Conservation (phyloP, 192 early-diverging fungal species). For the Powellomyces hirtus region DNA sequence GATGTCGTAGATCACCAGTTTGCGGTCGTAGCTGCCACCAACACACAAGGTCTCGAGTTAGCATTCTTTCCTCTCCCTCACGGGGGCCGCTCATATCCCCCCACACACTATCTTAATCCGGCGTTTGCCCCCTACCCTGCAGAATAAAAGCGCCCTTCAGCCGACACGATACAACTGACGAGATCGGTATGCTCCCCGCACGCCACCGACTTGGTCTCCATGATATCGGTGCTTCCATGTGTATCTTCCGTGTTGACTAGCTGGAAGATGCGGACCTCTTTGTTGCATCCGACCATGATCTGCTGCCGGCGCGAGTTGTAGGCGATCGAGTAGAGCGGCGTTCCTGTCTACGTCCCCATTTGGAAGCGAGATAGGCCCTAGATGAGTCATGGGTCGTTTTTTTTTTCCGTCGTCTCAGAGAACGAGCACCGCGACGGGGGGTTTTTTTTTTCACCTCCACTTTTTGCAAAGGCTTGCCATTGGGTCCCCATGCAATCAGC, state of each 20-base stretch:
- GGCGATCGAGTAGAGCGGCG: conserved; percentile 56
- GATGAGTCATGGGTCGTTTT: background rate
- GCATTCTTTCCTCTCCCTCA: background rate
- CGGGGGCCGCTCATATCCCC: no score
- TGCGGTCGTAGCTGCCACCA: conserved; percentile 52
- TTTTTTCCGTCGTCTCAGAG: no score
- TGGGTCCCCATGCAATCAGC: conserved; percentile 54
- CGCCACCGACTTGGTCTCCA: conserved; percentile 41
- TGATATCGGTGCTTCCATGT: conserved; percentile 38
- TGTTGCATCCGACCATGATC: conserved; percentile 52
- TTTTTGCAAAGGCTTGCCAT: conserved; percentile 52
- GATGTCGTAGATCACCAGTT: conserved; percentile 60
- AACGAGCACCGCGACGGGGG: no score
- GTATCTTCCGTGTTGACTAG: conserved; percentile 42
- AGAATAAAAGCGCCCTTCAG: conserved; percentile 58
- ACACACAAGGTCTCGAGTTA: conserved; percentile 8
- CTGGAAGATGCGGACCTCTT: conserved; percentile 56
- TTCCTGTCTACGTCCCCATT: no score
- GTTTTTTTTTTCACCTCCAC: conserved; percentile 52
- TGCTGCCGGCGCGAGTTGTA: conserved; percentile 59
- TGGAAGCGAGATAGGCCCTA: background rate
- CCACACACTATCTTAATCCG: no score
- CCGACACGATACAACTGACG: conserved; percentile 55
- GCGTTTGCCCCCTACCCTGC: conserved; percentile 54
- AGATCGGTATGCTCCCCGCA: conserved; percentile 51